Conservation (phyloP, 441 rosid genomes). For the Arabidopsis lyrata region DNA sequence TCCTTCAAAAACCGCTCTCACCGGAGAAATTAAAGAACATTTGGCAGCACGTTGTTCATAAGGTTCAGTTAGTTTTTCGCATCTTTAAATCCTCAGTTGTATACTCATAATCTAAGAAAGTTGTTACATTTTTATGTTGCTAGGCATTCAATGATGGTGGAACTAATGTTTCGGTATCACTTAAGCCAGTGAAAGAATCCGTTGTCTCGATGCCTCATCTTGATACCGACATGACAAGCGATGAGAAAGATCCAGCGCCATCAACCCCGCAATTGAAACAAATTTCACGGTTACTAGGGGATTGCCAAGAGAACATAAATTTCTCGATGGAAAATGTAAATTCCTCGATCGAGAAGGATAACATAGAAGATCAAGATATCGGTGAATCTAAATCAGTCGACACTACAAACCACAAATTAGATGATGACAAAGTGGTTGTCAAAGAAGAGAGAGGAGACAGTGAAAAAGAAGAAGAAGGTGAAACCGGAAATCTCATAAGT, state of each 20-base stretch:
- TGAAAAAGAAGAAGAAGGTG: constrained; percentile 52
- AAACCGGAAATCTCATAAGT: constrained; percentile 38
- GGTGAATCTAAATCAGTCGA: constrained; percentile 93
- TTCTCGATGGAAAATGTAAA: constrained; percentile 57
- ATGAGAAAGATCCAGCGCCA: constrained; percentile 74
- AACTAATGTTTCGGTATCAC: constrained; percentile 55
- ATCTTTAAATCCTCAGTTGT: not conserved
- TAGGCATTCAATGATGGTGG: constrained; percentile 83
- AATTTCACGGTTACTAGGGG: constrained; percentile 60
- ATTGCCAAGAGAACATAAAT: constrained; percentile 71
- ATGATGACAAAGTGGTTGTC: constrained; percentile 40
- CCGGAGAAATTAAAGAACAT: constrained; percentile 84
- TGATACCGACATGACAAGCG: constrained; percentile 47
- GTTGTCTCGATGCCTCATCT: constrained; percentile 64
- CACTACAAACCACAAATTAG: constrained; percentile 59
- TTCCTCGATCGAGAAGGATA: constrained; percentile 51
- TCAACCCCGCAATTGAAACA: constrained; percentile 84
- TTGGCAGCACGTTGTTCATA: constrained; percentile 98
- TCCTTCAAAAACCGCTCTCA: constrained; percentile 83
- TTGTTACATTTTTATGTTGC: constrained; percentile 22
- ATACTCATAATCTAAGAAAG: constrained; percentile 20
- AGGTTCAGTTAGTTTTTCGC: constrained; percentile 53
- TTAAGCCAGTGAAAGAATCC: constrained; percentile 80
- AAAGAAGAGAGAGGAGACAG: constrained; percentile 54
- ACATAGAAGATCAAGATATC: constrained; percentile 51